Conservation (phyloP, 345 rosid species). For the Psidium friedrichsthalianum region DNA sequence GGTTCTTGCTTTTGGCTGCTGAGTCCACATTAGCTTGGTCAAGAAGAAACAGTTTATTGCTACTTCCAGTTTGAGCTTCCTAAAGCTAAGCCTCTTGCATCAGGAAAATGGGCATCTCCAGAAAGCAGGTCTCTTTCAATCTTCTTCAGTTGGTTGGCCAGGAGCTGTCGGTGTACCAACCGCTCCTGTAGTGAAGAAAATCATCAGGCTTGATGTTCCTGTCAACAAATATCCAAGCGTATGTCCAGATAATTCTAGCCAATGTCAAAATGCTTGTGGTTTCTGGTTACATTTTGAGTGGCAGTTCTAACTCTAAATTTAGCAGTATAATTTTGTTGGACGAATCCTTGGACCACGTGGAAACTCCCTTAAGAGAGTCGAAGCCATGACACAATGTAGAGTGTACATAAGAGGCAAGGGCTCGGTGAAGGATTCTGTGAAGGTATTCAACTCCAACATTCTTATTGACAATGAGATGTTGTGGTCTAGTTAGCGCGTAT, state of each 20-base stretch:
- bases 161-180: conserved; percentile 55
- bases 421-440: conserved; percentile 76
- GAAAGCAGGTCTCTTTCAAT: conserved; percentile 50
- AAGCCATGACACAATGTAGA: conserved; percentile 69
- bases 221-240: conserved; percentile 86
- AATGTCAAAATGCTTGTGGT: background rate
- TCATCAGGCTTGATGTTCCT: conserved; percentile 86
- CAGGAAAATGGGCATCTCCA: conserved; percentile 77
- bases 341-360: conserved; percentile 97
- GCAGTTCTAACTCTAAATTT: conserved; percentile 3
- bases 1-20: background rate
- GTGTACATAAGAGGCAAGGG: conserved; percentile 90
- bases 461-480: background rate
- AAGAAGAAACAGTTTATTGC: background rate
- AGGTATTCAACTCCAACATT: conserved; percentile 32
- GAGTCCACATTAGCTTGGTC: background rate
- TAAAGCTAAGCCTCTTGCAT: conserved; percentile 4
- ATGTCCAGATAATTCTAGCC: conserved; percentile 11
- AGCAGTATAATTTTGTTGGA: conserved; percentile 91
- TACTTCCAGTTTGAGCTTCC: background rate
- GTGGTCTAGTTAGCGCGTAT: background rate
- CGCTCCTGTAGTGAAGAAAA: conserved; percentile 58
- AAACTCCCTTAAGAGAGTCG: conserved; percentile 89
- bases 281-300: background rate
- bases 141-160: conserved; percentile 65